These are phyloP conservation scores for Neocatenulostroma microsporum DNA, from an alignment of 2,329 filamentous ascomycete species.

Conservation along the genomic window DNA sequence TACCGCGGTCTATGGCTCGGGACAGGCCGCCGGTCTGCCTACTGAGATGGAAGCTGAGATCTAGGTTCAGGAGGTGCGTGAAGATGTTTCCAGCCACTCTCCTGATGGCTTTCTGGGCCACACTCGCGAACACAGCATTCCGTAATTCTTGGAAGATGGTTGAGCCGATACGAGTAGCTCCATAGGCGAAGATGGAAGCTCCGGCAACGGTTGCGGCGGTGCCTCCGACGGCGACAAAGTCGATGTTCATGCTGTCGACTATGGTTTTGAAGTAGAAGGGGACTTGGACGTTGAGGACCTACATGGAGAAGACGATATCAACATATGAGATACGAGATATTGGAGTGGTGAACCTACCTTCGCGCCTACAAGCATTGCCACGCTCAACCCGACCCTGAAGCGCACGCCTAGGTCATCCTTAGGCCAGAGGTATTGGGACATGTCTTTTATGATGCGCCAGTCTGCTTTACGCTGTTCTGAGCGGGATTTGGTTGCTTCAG, in stretches of 20 bases:
- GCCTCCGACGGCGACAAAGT: constrained; percentile 74
- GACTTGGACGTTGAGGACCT: constrained; percentile 87
- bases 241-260: constrained; percentile 95
- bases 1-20: constrained; percentile 88
- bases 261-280: constrained; percentile 99
- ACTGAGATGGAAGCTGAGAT: constrained; percentile 86
- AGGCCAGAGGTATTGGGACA: constrained; percentile 93
- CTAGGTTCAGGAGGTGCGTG: constrained; percentile 75
- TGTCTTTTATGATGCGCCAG: constrained; percentile 98
- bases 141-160: constrained; percentile 87
- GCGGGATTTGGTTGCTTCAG: constrained; percentile 57
- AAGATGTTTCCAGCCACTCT: constrained; percentile 89
- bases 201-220: constrained; percentile 84
- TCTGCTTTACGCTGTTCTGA: constrained; percentile 93
- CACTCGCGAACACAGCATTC: constrained; percentile 93
- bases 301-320: constrained; percentile 31
- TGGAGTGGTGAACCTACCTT: constrained; percentile 50
- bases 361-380: constrained; percentile 74
- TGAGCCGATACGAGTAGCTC: constrained; percentile 77
- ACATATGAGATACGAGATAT: constrained; percentile 10
- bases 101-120: constrained; percentile 93
- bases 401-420: constrained; percentile 77
- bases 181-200: constrained; percentile 83
- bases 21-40: constrained; percentile 94
- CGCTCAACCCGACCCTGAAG: constrained; percentile 74